phyloP scores from a whole-genome alignment of 1,284 basidiomycete species.

The Trametes hirsuta region DNA sequence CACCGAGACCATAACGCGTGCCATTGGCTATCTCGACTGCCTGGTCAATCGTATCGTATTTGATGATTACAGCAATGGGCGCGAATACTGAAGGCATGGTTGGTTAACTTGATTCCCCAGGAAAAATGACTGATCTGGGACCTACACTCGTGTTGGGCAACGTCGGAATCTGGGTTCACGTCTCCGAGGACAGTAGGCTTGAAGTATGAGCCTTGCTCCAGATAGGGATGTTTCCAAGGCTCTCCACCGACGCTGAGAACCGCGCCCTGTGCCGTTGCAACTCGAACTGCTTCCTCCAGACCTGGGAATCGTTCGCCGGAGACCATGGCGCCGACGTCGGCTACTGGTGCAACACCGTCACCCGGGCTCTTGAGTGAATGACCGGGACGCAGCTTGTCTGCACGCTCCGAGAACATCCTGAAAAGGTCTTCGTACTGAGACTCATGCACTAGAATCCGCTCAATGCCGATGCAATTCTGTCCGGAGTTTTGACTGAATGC shows the following conservation, averaged over 20 bases:
- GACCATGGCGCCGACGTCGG: slow-evolving; percentile 85
- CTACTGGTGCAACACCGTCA: slow-evolving; percentile 66
- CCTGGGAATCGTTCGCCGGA: slow-evolving; percentile 59
- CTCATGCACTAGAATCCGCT: slow-evolving; percentile 86
- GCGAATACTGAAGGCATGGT: slow-evolving; percentile 72
- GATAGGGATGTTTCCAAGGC: slow-evolving; percentile 65
- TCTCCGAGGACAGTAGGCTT: slow-evolving; percentile 85
- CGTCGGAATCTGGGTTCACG: slow-evolving; percentile 73
- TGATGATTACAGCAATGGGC: slow-evolving; percentile 84
- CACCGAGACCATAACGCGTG: slow-evolving; percentile 90
- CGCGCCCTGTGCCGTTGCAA: slow-evolving; percentile 78
- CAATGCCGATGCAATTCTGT: slow-evolving; percentile 97
- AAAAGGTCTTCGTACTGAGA: slow-evolving; percentile 78
- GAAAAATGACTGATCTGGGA: slow-evolving; percentile 12
- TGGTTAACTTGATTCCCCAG: neutral
- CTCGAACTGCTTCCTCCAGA: slow-evolving; percentile 72
- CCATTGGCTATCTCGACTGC: slow-evolving; percentile 87
- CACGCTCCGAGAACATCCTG: slow-evolving; percentile 63
- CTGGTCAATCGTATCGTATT: slow-evolving; percentile 80
- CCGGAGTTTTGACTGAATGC: slow-evolving; percentile 80
- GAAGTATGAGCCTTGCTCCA: slow-evolving; percentile 80
- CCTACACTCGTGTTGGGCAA: slow-evolving; percentile 82
- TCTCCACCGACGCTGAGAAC: slow-evolving; percentile 69
- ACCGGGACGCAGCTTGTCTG: slow-evolving; percentile 70
- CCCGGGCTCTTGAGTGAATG: slow-evolving; percentile 67